phyloP scores from a whole-genome alignment of 108 stramenopile species.

The Nannochloropsis gaditana region DNA sequence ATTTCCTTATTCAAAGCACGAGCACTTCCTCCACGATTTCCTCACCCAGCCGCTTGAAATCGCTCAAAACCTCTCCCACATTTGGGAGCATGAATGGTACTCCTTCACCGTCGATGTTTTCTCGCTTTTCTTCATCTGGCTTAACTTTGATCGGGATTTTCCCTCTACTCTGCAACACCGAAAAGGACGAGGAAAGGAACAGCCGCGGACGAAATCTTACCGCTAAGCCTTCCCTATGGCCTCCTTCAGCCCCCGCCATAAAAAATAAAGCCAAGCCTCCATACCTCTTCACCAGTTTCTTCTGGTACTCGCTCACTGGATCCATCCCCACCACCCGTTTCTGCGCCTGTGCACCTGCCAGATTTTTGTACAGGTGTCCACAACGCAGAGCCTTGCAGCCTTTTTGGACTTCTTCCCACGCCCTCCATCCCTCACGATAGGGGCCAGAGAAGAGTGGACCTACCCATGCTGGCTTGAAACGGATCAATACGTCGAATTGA shows the following conservation, averaged over 20 bases:
- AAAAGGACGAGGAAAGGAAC: not conserved
- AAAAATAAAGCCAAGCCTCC: not conserved
- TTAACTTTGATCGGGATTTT: not conserved
- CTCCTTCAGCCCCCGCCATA: not conserved
- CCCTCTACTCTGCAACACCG: conserved; percentile 7
- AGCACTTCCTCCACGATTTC: not conserved
- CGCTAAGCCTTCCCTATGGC: not conserved
- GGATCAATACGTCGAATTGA: not conserved
- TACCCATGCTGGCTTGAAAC: not conserved
- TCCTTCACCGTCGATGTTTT: not conserved
- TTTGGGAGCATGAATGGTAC: not conserved
- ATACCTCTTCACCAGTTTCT: not conserved
- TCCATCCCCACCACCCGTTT: not conserved
- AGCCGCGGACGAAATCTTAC: not conserved
- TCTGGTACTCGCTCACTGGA: not conserved
- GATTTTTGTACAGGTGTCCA: not conserved
- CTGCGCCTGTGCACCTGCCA: not conserved
- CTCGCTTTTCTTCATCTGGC: not conserved
- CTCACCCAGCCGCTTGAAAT: not conserved
- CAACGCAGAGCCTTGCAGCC: not conserved
- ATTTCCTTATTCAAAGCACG: not conserved
- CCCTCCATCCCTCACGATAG: not conserved
- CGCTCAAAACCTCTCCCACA: not conserved
- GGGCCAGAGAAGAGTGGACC: not conserved
- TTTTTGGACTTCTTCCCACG: conserved; percentile 14